Evolutionary conservation across 305 asterid genomes (phyloP).

Genomic region (Ilex paraguariensis): DNA sequence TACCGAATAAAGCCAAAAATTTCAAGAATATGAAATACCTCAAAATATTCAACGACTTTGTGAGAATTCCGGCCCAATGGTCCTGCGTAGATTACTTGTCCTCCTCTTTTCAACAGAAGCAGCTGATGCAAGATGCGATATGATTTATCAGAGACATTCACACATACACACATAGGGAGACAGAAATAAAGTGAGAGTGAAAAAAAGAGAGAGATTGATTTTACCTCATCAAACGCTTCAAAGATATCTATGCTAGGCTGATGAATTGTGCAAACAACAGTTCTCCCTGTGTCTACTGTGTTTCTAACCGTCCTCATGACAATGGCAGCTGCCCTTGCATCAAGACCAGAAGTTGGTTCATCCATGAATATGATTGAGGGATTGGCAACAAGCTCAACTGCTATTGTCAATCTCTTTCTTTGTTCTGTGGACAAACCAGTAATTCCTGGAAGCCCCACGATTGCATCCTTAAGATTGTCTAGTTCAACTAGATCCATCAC

Average conservation of each 20-base stretch:
- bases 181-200: background rate
- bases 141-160: too few relatives aligned
- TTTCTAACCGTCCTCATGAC: slow-evolving; percentile 19
- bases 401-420: slow-evolving; percentile 17
- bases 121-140: background rate
- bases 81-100: slow-evolving; percentile 15
- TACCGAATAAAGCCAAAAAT: background rate
- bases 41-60: slow-evolving; percentile 10
- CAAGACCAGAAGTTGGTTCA: slow-evolving; percentile 20
- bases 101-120: slow-evolving; percentile 14
- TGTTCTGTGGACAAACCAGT: slow-evolving; percentile 20
- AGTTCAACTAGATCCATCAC: slow-evolving; percentile 17
- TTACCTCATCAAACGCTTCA: slow-evolving; percentile 21
- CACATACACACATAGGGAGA: too few relatives aligned
- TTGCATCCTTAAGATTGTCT: slow-evolving; percentile 3
- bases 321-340: slow-evolving; percentile 22
- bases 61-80: slow-evolving; percentile 10
- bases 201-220: too few relatives aligned
- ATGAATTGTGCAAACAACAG: slow-evolving; percentile 20
- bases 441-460: slow-evolving; percentile 17
- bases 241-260: slow-evolving; percentile 21
- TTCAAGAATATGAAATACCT: slow-evolving; percentile 1
- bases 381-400: slow-evolving; percentile 23
- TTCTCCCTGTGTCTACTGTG: slow-evolving; percentile 16
- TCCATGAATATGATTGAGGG: slow-evolving; percentile 23